Conservation (phyloP, 2,329 filamentous ascomycete species). For the Fusarium odoratissimum region DNA sequence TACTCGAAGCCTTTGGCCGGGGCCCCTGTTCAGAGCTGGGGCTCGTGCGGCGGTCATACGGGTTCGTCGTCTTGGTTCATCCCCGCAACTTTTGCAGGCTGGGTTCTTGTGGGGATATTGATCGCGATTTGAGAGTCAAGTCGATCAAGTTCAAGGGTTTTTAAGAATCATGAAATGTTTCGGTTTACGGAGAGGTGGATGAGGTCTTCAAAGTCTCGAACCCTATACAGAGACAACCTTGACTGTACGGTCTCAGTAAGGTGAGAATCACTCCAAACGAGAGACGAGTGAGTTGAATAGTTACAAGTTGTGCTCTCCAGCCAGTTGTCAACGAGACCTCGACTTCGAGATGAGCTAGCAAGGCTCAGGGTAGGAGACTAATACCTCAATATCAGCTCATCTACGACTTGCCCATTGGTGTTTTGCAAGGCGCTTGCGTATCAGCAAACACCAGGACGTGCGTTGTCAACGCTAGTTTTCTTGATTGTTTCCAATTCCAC, state of each 20-base stretch:
- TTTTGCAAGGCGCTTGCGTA: conserved; percentile 25
- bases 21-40: conserved; percentile 36
- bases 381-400: conserved; percentile 20
- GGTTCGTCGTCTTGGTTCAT: conserved; percentile 40
- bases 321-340: conserved; percentile 13
- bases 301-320: not conserved
- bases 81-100: conserved; percentile 30
- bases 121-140: conserved; percentile 22
- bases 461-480: conserved; percentile 27
- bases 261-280: not conserved
- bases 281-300: conserved; percentile 5
- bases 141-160: conserved; percentile 17
- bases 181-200: not conserved
- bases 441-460: conserved; percentile 18
- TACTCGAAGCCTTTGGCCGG: conserved; percentile 21
- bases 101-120: conserved; percentile 28
- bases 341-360: conserved; percentile 13
- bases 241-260: not conserved
- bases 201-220: not conserved
- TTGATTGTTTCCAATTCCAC: conserved; percentile 11
- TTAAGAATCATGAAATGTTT: not conserved
- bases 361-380: conserved; percentile 26
- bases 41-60: conserved; percentile 43
- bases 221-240: not conserved
- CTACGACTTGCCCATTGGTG: conserved; percentile 30